A percentile compares a stretch with the other conserved stretches of the same genome.
Conservation (phyloP, 176 grass and related monocot species). For the Carex littledalei region DNA sequence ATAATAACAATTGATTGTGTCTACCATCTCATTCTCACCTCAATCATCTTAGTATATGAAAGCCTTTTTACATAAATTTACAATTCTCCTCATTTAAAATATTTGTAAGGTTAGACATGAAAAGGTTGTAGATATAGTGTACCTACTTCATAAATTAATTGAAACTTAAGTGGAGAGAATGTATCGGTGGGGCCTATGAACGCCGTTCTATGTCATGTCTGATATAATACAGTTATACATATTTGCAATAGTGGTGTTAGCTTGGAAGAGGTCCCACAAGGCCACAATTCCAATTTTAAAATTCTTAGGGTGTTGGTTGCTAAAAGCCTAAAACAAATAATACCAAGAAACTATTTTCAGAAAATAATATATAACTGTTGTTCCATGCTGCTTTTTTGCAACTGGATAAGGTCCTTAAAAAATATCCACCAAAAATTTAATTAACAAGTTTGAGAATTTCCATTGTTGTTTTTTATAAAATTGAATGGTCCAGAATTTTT, state of each 20-base stretch:
- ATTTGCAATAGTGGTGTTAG: not conserved
- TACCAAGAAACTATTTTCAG: not conserved
- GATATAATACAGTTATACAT: not conserved
- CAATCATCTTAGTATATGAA: not conserved
- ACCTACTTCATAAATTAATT: not conserved
- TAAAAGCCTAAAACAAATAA: not conserved
- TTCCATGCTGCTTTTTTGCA: not conserved
- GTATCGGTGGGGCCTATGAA: constrained; percentile 1
- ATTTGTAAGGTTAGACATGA: not conserved
- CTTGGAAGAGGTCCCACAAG: not conserved
- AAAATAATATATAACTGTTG: not conserved
- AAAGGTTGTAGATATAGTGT: not conserved
- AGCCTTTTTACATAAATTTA: not conserved
- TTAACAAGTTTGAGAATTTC: not conserved
- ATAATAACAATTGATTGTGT: not conserved
- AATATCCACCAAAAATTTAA: not conserved
- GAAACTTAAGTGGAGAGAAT: not conserved
- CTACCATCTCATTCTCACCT: not conserved
- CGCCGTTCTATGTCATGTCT: constrained; percentile 21
- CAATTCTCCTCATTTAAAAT: not conserved
- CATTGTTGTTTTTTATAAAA: too few relatives aligned
- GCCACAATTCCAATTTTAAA: not conserved
- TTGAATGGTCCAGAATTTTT: too few relatives aligned
- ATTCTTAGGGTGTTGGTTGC: not conserved
- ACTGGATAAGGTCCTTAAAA: not conserved